Base-by-base conservation (phyloP, 306 rosid species). In the Argentina anserina region DNA sequence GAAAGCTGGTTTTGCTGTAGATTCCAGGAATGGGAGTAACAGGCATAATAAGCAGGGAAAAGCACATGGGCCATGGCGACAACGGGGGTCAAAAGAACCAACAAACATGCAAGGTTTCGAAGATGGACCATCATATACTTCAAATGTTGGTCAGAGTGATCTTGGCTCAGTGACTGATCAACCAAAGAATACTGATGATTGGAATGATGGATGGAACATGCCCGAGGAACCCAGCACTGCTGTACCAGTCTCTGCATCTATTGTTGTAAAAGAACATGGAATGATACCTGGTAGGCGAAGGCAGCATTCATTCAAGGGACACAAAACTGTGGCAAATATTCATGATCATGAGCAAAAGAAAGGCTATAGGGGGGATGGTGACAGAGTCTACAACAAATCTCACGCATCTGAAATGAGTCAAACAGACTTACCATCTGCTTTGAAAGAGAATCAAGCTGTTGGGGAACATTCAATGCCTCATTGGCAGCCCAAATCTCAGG, bases 401-500 rank as follows among this genome's bases (percentile, higher is more conserved):
- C 68, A 85, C 71, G 72, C 80, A 8, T 49, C 84, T 47, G 96
- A 83, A 74, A 76, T 65, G 14, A 49, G 75, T 85, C 95, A 80
- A 70, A 70, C 69, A 45, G 93, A 84, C 71, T 67, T 65, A n/a
- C 55, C 79, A 5, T 76, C 81, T 72, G 69, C 86, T 71, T 79
- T 71, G 6, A 88, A 87, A 78, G 98, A 92, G 77, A 85, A 74
- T 75, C 85, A 79, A 69, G 87, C 81, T 82, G 73, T 73, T 45
- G 94, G 84, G 23, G 98, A 90, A 25, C 89, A 76, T 9, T 29
- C 80, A 70, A 79, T 13, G 12, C 77, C 96, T 77, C 97, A 92
- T 62, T 90, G 98, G 98, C 97, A 88, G 78, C 98, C 98, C 42
- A 92, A 90, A 75, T 62, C 87, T 75, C 96, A 85, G 80, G 68